phyloP scores from a whole-genome alignment of 163 green algal genomes.

The Volvox carteri region DNA sequence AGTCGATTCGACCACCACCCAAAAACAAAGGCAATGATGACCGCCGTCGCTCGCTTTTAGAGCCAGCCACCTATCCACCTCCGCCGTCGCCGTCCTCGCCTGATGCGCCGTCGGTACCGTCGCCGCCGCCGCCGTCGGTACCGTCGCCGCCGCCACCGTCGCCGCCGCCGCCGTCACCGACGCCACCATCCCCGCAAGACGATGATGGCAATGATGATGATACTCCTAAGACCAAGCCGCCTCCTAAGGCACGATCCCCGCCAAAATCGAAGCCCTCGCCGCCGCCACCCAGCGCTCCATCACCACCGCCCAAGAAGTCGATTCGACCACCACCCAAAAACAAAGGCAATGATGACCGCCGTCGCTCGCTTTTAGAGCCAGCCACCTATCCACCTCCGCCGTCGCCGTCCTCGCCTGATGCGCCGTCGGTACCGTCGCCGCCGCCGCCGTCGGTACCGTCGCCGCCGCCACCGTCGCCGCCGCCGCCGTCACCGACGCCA shows the following conservation, averaged over 20 bases:
- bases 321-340: neutral
- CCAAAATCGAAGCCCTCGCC: neutral
- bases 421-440: neutral
- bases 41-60: neutral
- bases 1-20: neutral
- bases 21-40: neutral
- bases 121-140: neutral
- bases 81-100: neutral
- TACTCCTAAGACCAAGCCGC: neutral
- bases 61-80: neutral
- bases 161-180: neutral
- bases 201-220: neutral
- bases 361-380: neutral
- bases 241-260: neutral
- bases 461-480: neutral
- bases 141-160: neutral
- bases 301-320: neutral
- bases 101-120: neutral
- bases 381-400: neutral
- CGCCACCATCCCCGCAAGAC: neutral
- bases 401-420: neutral
- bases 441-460: neutral
- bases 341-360: neutral
- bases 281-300: neutral
- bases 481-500: neutral